phyloP scores from a whole-genome alignment of 306 rosid genomes.

The Cucurbita maxima region DNA sequence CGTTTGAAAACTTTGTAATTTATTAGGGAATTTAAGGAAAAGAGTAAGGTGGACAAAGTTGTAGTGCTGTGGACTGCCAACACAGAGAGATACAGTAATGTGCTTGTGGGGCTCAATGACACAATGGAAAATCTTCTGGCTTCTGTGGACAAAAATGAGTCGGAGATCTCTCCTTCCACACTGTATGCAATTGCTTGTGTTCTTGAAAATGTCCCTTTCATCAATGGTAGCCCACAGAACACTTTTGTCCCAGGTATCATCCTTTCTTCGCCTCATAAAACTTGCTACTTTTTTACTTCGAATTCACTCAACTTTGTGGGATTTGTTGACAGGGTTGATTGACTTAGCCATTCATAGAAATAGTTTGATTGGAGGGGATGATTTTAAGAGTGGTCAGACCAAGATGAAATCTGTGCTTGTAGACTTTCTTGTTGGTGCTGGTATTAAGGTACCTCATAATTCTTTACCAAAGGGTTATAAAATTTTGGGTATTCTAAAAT shows the following conservation, averaged over 20 bases:
- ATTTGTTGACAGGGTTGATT: constrained; percentile 42
- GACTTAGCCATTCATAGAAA: constrained; percentile 73
- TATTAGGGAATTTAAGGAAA: constrained; percentile 75
- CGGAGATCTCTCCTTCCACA: constrained; percentile 97
- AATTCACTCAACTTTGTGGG: not conserved
- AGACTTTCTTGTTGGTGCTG: constrained; percentile 98
- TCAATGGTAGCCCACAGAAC: constrained; percentile 98
- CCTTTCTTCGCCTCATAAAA: not conserved
- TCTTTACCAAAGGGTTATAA: too few species aligned
- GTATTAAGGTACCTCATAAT: constrained; percentile 52
- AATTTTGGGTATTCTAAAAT: not conserved
- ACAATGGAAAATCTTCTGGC: constrained; percentile 65
- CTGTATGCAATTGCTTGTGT: constrained; percentile 76
- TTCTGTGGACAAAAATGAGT: constrained; percentile 66
- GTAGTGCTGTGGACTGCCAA: constrained; percentile 98
- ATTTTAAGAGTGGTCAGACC: constrained; percentile 98
- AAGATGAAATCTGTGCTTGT: constrained; percentile 96
- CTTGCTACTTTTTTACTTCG: not conserved
- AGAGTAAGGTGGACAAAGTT: constrained; percentile 65
- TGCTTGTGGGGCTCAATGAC: constrained; percentile 75
- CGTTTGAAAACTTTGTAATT: constrained; percentile 10
- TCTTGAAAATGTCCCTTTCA: constrained; percentile 70
- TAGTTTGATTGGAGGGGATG: constrained; percentile 92
- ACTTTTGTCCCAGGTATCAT: constrained; percentile 84
- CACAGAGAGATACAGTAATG: constrained; percentile 91